Evolutionary conservation across 2,329 filamentous ascomycete genomes (phyloP).

Genomic region (Pseudogymnoascus sp.): DNA sequence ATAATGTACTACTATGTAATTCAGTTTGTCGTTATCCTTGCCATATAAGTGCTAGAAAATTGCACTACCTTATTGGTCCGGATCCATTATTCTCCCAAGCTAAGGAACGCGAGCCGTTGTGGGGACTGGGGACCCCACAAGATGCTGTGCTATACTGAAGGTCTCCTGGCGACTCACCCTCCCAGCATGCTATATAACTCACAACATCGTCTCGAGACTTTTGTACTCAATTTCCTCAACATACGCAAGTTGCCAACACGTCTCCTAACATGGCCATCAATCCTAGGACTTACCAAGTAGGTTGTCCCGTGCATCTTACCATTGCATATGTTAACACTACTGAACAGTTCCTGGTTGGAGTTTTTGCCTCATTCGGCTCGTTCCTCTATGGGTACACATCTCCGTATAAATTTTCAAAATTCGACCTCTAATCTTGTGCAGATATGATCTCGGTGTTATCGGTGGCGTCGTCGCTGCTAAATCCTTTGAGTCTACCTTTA

Average conservation of each 20-base stretch:
- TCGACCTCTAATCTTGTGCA: conserved; percentile 17
- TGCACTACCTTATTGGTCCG: no score
- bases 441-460: conserved; percentile 47
- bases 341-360: conserved; percentile 39
- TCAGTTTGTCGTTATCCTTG: no score
- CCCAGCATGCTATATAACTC: neutral
- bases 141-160: neutral
- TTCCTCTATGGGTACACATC: conserved; percentile 32
- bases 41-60: no score
- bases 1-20: no score
- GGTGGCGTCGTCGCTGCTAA: conserved; percentile 43
- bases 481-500: conserved; percentile 34
- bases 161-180: no score
- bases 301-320: neutral
- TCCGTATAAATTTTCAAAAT: neutral
- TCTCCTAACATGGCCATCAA: neutral
- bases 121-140: neutral
- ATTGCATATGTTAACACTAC: neutral
- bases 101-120: no score
- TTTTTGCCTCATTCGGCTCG: conserved; percentile 46
- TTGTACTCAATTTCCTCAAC: neutral
- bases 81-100: no score
- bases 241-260: neutral
- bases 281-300: conserved; percentile 25
- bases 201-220: neutral